Evolutionary conservation across 257 asterid genomes (phyloP), one percentile per base, ranked within the genome.

Genomic region (Fraxinus americana): DNA sequence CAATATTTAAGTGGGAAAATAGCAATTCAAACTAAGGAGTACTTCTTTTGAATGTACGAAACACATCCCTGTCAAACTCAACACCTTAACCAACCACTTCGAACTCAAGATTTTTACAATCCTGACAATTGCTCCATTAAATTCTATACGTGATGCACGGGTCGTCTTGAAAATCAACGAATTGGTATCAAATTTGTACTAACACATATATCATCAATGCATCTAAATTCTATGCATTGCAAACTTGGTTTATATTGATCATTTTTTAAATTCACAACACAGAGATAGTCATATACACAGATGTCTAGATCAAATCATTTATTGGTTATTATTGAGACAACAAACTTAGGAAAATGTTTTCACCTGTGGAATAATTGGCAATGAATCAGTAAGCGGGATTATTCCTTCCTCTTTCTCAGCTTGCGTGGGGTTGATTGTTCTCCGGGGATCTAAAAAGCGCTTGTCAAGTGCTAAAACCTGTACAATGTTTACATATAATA

Each of bases 331-430:
- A 73, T 66, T 75, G 10, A 67, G 67, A 74, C 71, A 68, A 38
- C 66, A 67, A 78, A 68, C 5, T 63, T 12, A 27, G 77, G 9
- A 23, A 78, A 78, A 71, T 73, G 72, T 66, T 16, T 65, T 76
- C 74, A 96, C 99, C 97, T 93, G 98, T 35, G 99, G 97, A 85
- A 91, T 92, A 77, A 96, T 90, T 52, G 99, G 98, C 80, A 96
- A 85, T 48, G 97, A 89, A 79, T 96, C 99, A 66, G 98, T 89
- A 78, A 96, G 97, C 68, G 99, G 99, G 76, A 96, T 90, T 36
- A 96, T 87, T 80, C 99, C 99, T 88, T 96, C 99, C 94, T 96
- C 99, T 84, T 96, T 96, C 89, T 96, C 99, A 67, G 97, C 97
- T 81, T 87, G 94, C 35, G 94, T 82, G 73, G 99, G 99, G 84